Evolutionary conservation across 169 alveolate genomes (phyloP).

Genomic region (Babesia bovis): DNA sequence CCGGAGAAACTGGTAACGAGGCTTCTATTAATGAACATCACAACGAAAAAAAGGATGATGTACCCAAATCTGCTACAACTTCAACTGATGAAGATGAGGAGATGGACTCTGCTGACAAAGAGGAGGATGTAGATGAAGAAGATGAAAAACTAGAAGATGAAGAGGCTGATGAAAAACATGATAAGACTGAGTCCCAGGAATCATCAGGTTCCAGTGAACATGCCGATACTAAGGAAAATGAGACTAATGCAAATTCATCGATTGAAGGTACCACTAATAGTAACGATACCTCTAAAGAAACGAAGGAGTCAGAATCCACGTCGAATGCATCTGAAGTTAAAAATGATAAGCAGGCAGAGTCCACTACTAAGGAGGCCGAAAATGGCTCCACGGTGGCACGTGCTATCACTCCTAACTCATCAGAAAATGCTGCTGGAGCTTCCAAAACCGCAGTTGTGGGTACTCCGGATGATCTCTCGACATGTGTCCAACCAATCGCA

Average conservation of each 20-base stretch:
- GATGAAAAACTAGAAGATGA: slow-evolving; percentile 9
- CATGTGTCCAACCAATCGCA: slow-evolving; percentile 51
- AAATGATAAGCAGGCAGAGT: neutral
- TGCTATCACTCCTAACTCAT: neutral
- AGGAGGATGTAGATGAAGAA: slow-evolving; percentile 30
- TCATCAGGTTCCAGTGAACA: too few relatives aligned
- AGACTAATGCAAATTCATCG: neutral
- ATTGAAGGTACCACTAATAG: neutral
- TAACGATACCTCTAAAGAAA: neutral
- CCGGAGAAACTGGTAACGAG: neutral
- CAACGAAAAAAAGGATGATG: slow-evolving; percentile 1
- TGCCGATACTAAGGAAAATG: slow-evolving; percentile 2
- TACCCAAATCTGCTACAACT: slow-evolving; percentile 1
- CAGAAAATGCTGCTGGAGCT: neutral
- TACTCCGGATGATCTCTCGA: neutral
- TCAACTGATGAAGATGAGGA: slow-evolving; percentile 34
- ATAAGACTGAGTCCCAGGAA: neutral
- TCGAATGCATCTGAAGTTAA: neutral
- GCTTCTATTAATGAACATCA: slow-evolving; percentile 11
- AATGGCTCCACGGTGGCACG: neutral
- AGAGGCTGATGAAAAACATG: slow-evolving; percentile 1
- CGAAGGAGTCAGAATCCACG: neutral
- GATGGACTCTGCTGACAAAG: too few relatives aligned
- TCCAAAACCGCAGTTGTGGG: neutral
- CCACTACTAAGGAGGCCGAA: neutral